phyloP scores from a whole-genome alignment of 2,329 filamentous ascomycete species.

The Dactylonectria macrodidyma region DNA sequence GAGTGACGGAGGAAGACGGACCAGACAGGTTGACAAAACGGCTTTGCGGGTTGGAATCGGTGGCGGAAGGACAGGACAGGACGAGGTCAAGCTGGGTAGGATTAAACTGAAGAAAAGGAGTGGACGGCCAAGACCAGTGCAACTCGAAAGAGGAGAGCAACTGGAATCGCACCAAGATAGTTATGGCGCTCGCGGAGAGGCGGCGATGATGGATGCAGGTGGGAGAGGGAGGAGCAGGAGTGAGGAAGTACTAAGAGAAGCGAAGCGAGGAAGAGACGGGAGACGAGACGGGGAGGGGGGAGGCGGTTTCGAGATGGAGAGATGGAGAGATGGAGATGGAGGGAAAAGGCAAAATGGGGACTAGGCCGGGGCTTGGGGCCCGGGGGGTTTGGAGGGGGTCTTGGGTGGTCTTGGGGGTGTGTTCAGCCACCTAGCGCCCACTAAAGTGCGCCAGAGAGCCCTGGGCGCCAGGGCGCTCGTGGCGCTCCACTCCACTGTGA shows the following conservation, averaged over 20 bases:
- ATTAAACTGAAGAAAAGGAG: constrained; percentile 62
- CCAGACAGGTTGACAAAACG: constrained; percentile 39
- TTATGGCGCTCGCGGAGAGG: constrained; percentile 47
- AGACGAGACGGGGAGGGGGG: constrained; percentile 44
- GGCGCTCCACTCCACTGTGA: constrained; percentile 26
- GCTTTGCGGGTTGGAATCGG: constrained; percentile 37
- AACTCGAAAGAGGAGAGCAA: constrained; percentile 64
- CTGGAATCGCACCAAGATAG: constrained; percentile 70
- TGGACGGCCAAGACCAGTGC: constrained; percentile 74
- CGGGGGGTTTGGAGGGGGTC: constrained; percentile 25
- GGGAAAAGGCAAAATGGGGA: constrained; percentile 45
- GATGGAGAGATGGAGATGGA: constrained; percentile 43
- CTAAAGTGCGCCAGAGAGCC: constrained; percentile 37
- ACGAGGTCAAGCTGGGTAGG: constrained; percentile 39
- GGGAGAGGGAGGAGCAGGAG: constrained; percentile 40
- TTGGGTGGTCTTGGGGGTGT: constrained; percentile 4
- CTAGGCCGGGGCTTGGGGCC: constrained; percentile 30
- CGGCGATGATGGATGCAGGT: constrained; percentile 39
- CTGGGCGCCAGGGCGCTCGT: constrained; percentile 38
- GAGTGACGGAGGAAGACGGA: constrained; percentile 34
- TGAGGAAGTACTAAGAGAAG: constrained; percentile 42
- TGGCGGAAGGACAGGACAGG: constrained; percentile 40
- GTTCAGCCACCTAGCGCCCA: constrained; percentile 46
- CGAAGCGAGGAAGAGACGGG: constrained; percentile 40
- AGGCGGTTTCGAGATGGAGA: constrained; percentile 49